A percentile compares a stretch with the other conserved stretches of the same genome.
Conservation (phyloP, 179 eudicot species). For the Actinidia polygama region DNA sequence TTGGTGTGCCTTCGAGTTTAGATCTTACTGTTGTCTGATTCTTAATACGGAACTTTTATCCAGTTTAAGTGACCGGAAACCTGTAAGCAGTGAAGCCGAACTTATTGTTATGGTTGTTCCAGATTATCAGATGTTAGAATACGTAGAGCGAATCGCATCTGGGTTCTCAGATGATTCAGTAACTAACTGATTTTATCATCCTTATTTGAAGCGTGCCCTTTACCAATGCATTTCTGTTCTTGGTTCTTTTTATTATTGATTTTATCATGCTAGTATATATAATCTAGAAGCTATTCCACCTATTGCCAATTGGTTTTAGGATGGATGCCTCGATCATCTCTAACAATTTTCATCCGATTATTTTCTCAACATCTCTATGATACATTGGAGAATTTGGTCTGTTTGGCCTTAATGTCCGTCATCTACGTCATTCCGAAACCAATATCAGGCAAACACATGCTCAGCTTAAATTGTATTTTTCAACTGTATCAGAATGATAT, state of each 20-base stretch:
- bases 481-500: background rate
- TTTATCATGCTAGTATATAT: background rate
- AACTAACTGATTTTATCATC: conserved; percentile 27
- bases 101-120: conserved; percentile 97
- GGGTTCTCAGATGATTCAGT: conserved; percentile 93
- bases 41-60: conserved; percentile 11
- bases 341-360: background rate
- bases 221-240: background rate
- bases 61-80: conserved; percentile 97
- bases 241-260: background rate
- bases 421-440: background rate
- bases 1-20: background rate
- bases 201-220: background rate
- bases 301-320: conserved; percentile 85
- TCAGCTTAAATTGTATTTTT: too few species aligned
- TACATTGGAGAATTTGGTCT: background rate
- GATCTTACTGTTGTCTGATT: conserved; percentile 1
- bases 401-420: background rate
- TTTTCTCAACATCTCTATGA: background rate
- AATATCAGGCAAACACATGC: background rate
- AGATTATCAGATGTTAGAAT: conserved; percentile 93
- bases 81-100: conserved; percentile 84
- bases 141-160: conserved; percentile 80
- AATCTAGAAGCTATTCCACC: conserved; percentile 17
- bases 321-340: conserved; percentile 90